A percentile compares a stretch with the other conserved stretches of the same genome.
Evolutionary conservation across 768 basidiomycete species (phyloP).

Genomic region (Agaricus sinodeliciosus): DNA sequence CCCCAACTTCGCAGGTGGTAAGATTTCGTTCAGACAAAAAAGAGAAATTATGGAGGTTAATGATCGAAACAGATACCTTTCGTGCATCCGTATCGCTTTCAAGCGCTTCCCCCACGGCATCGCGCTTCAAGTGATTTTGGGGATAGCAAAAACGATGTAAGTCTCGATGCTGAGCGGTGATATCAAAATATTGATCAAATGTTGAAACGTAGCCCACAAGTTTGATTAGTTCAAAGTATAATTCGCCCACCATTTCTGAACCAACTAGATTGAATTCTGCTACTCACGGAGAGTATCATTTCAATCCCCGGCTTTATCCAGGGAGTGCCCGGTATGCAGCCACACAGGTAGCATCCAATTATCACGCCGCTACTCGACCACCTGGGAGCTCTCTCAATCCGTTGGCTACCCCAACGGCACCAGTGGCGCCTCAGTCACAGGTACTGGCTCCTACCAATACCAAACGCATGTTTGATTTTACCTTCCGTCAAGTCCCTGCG

Average conservation of each 20-base stretch:
- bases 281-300: conserved; percentile 1
- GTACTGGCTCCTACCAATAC: background rate
- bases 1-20: background rate
- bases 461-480: background rate
- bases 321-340: conserved; percentile 6
- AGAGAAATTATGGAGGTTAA: background rate
- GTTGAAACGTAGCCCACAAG: background rate
- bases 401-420: background rate
- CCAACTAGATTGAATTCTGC: background rate
- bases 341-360: background rate
- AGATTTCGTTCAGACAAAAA: background rate
- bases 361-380: background rate
- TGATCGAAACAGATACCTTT: background rate
- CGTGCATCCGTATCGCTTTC: background rate
- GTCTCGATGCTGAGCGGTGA: background rate
- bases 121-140: conserved; percentile 3
- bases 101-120: background rate
- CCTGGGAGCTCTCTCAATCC: background rate
- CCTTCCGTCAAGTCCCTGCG: background rate
- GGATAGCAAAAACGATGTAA: background rate
- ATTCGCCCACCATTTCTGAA: background rate
- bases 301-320: conserved; percentile 8
- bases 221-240: background rate
- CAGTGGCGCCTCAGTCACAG: background rate
- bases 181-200: background rate